phyloP scores from a whole-genome alignment of 2,329 filamentous ascomycete species.

The Verticillium alfalfae region DNA sequence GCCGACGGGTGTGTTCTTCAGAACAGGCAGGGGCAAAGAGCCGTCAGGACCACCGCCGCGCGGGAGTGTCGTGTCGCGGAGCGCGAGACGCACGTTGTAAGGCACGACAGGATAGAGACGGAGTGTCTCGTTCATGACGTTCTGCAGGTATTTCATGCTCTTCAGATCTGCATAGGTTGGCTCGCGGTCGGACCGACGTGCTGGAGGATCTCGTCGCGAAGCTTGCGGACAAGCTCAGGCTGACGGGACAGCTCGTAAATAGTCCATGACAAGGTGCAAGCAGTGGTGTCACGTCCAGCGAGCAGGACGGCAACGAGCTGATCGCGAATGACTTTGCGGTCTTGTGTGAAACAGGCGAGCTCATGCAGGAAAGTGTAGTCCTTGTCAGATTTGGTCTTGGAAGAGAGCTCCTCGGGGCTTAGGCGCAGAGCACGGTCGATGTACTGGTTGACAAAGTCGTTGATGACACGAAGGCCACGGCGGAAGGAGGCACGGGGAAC shows the following conservation, averaged over 20 bases:
- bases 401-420: constrained; percentile 64
- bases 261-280: constrained; percentile 72
- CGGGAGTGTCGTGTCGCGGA: constrained; percentile 70
- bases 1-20: constrained; percentile 58
- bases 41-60: constrained; percentile 63
- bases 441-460: constrained; percentile 71
- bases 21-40: constrained; percentile 55
- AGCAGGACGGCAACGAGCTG: constrained; percentile 79
- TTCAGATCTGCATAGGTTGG: constrained; percentile 80
- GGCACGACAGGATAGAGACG: constrained; percentile 75
- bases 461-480: constrained; percentile 59
- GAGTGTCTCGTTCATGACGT: constrained; percentile 71
- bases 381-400: constrained; percentile 65
- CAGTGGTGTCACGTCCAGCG: constrained; percentile 84
- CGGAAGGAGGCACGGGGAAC: constrained; percentile 55
- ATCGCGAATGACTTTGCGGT: constrained; percentile 68
- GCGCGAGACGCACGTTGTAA: constrained; percentile 69
- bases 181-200: constrained; percentile 52
- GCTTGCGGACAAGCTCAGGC: constrained; percentile 59
- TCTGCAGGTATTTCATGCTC: constrained; percentile 76
- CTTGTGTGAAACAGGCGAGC: constrained; percentile 73
- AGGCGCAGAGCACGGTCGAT: constrained; percentile 70
- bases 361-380: constrained; percentile 84
- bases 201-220: constrained; percentile 67
- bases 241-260: constrained; percentile 76